Base-by-base conservation (phyloP, 257 asterid genomes). In the Salvia miltiorrhiza region DNA sequence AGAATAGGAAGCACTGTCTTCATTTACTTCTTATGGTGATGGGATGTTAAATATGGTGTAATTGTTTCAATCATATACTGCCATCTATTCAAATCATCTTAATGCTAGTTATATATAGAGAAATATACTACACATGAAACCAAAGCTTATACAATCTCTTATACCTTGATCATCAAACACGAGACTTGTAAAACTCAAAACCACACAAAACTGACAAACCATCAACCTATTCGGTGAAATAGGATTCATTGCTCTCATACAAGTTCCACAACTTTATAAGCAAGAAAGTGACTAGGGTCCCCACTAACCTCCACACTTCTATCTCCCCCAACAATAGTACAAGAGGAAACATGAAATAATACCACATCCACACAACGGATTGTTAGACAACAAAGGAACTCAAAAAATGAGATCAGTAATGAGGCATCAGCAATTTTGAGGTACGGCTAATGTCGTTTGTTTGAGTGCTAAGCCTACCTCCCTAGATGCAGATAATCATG, bases 21-120 rank as follows among this genome's bases (percentile, higher is more conserved):
- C 48, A 19, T 59, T 13, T 17, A 7, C 47, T 50, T 32, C n/a
- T 58, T 43, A 19, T 4, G 11, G 47, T 13, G 21, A 23, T 21
- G 23, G 37, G 80, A 67, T 9, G 80, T 73, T 78, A 78, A 50
- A 67, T 9, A 20, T 3, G 74, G 28, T n/a, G 8, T 20, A 53
- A 41, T 28, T 65, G 9, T 63, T 52, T 37, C 44, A 13, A 7
- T 8, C n/a, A 63, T 54, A 32, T 16, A 54, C 24, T 44, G 17
- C 12, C 65, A 62, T 41, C 54, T 52, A 11, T 33, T 45, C 20
- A 32, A 20, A 44, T 43, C 9, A 19, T 33, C 43, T 40, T 20
- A 41, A 62, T 11, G 48, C 71, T 20, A 69, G 47, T 59, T 56
- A 26, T 26, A 44, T 43, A 48, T 50, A 20, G 70, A 21, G 58